Evolutionary conservation across 306 rosid species (phyloP).

Genomic region (Pyrus betulifolia): DNA sequence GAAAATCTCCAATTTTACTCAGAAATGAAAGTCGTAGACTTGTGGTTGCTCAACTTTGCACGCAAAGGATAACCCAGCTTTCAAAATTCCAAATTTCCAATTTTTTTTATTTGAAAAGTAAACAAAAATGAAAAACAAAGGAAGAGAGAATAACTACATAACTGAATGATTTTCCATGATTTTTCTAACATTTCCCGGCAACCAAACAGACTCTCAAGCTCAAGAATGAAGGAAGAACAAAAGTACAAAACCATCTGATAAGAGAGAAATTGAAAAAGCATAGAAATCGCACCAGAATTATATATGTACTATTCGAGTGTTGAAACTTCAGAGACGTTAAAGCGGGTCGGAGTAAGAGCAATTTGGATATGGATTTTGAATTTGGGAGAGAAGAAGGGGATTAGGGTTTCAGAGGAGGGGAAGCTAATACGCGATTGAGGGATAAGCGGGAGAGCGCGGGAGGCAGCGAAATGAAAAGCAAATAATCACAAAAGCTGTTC

Average conservation of each 20-base stretch:
- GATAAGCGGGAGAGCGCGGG: not conserved
- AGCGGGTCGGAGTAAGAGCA: not conserved
- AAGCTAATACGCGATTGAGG: not conserved
- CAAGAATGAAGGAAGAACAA: not conserved
- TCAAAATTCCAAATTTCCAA: not conserved
- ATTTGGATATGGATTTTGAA: not conserved
- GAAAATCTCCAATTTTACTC: not conserved
- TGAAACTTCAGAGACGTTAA: not conserved
- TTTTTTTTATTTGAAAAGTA: not conserved
- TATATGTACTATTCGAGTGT: not conserved
- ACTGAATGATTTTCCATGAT: not conserved
- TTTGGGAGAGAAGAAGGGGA: not conserved
- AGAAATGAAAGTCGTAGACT: not conserved
- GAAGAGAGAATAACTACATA: not conserved
- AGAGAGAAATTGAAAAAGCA: not conserved
- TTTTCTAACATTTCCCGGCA: not conserved
- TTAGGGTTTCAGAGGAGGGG: conserved; percentile 37
- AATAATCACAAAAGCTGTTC: not conserved
- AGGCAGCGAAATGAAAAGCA: not conserved
- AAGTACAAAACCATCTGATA: not conserved
- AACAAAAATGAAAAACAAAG: not conserved
- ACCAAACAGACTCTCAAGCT: not conserved
- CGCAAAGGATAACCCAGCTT: not conserved
- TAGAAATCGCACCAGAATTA: conserved; percentile 25
- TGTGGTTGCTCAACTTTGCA: not conserved